A percentile compares a stretch with the other conserved stretches of the same genome.
Conservation (phyloP, 2,329 filamentous ascomycete species). For the Pseudohalonectria lignicola region DNA sequence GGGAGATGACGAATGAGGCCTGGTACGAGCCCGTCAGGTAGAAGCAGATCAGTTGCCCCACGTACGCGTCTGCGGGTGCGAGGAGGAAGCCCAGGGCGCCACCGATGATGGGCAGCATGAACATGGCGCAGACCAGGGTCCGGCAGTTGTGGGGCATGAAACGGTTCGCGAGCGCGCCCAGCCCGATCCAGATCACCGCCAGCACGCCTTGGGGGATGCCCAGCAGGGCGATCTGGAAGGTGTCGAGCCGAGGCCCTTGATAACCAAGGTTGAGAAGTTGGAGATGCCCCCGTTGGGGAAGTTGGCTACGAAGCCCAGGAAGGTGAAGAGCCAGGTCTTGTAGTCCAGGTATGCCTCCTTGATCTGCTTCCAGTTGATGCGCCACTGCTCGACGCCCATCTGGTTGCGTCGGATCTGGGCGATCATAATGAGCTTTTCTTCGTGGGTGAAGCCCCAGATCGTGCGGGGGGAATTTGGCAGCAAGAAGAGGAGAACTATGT, state of each 20-base stretch:
- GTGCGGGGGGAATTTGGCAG: conserved; percentile 47
- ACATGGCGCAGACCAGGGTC: conserved; percentile 41
- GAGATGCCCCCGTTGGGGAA: conserved; percentile 47
- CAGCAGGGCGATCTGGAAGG: conserved; percentile 22
- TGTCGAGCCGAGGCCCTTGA: conserved; percentile 41
- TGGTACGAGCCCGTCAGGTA: conserved; percentile 26
- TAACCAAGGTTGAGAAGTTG: conserved; percentile 50
- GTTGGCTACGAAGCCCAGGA: conserved; percentile 41
- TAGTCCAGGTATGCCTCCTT: conserved; percentile 44
- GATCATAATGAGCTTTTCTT: conserved; percentile 43
- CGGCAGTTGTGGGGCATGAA: conserved; percentile 33
- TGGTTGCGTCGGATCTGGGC: conserved; percentile 44
- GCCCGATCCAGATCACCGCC: conserved; percentile 27
- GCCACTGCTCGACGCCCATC: conserved; percentile 46
- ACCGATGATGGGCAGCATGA: conserved; percentile 47
- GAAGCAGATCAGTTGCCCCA: conserved; percentile 45
- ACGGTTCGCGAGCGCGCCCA: conserved; percentile 24
- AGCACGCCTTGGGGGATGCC: conserved; percentile 25
- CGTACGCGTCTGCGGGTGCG: conserved; percentile 33
- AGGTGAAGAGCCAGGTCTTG: conserved; percentile 47
- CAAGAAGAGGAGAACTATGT: conserved; percentile 42
- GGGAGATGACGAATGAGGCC: conserved; percentile 25
- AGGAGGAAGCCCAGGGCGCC: conserved; percentile 47
- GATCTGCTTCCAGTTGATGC: conserved; percentile 42
- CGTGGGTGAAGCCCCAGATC: conserved; percentile 35